A percentile compares a stretch with the other conserved stretches of the same genome.
phyloP scores from a whole-genome alignment of 2,329 filamentous ascomycete genomes.

The Magnaporthales sp. region DNA sequence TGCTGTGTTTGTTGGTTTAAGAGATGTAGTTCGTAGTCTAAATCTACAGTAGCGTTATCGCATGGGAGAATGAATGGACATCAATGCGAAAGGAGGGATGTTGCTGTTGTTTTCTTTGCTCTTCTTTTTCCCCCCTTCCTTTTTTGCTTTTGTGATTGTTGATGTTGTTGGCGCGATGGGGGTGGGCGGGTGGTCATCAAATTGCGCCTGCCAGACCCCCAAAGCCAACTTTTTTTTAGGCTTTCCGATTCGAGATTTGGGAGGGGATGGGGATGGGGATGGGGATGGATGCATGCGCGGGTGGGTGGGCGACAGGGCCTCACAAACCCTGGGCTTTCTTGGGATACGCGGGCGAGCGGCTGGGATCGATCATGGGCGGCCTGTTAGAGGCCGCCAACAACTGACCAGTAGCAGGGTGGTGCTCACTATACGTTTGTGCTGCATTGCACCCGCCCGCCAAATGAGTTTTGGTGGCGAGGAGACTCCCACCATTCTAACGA shows the following conservation, averaged over 20 bases:
- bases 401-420: background rate
- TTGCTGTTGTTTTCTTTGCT: background rate
- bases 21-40: background rate
- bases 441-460: background rate
- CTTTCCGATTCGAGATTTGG: constrained; percentile 1
- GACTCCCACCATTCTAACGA: background rate
- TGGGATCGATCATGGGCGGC: background rate
- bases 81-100: background rate
- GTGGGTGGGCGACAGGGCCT: background rate
- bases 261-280: background rate
- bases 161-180: background rate
- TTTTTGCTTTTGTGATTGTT: background rate
- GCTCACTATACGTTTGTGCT: background rate
- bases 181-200: background rate
- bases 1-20: background rate
- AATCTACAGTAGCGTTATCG: background rate
- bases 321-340: background rate
- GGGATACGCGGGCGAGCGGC: background rate
- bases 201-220: background rate
- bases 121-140: too few species aligned
- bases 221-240: background rate
- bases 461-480: background rate
- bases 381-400: background rate
- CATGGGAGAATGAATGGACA: background rate
- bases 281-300: background rate